A percentile compares a stretch with the other conserved stretches of the same genome.
Conservation (phyloP, 768 basidiomycete species). For the Mycena rosella region DNA sequence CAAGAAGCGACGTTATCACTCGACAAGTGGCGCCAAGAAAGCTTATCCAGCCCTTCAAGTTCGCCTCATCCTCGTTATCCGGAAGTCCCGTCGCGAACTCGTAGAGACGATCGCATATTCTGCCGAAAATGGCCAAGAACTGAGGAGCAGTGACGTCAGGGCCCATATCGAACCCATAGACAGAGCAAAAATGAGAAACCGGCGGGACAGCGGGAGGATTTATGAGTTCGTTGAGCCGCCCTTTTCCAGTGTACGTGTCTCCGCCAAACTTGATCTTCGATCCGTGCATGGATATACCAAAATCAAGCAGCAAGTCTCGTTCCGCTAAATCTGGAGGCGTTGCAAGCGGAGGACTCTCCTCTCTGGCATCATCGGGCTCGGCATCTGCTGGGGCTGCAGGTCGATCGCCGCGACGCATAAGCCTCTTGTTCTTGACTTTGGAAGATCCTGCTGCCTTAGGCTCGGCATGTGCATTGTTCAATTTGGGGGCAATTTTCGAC, state of each 20-base stretch:
- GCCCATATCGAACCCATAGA: constrained; percentile 59
- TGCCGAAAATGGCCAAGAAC: constrained; percentile 61
- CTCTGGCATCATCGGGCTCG: constrained; percentile 8
- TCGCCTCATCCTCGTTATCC: constrained; percentile 43
- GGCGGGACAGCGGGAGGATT: constrained; percentile 48
- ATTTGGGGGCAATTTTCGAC: background rate
- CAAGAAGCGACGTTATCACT: constrained; percentile 60
- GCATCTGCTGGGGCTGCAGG: background rate
- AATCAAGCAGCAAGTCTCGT: constrained; percentile 57
- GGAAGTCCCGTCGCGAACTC: constrained; percentile 54
- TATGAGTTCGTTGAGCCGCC: constrained; percentile 70
- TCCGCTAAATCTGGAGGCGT: constrained; percentile 16
- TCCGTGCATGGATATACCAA: constrained; percentile 60
- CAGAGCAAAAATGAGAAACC: constrained; percentile 46
- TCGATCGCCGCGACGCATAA: constrained; percentile 20
- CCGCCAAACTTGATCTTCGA: constrained; percentile 65
- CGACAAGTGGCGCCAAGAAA: constrained; percentile 57
- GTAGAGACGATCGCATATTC: constrained; percentile 59
- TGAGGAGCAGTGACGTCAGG: constrained; percentile 56
- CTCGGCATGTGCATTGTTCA: background rate
- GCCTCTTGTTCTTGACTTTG: background rate
- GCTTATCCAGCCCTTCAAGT: constrained; percentile 57
- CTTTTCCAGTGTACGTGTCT: constrained; percentile 69
- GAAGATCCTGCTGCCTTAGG: background rate
- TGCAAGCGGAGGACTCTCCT: constrained; percentile 9